phyloP scores from a whole-genome alignment of 1,284 basidiomycete genomes.

The Boletus albobrunnescens region DNA sequence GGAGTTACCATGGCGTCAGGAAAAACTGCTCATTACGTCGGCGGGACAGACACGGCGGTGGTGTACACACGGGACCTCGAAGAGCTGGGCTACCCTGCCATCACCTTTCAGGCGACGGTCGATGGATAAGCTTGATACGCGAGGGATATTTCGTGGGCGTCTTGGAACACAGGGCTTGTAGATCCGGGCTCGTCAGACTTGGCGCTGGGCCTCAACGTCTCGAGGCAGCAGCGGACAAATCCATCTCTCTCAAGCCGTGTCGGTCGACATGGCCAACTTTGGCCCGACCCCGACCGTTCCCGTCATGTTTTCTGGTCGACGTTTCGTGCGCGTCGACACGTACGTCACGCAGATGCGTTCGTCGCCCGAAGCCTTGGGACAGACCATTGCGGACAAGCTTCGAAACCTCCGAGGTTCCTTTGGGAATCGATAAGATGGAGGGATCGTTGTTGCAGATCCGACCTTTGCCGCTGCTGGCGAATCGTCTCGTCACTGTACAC shows the following conservation, averaged over 20 bases:
- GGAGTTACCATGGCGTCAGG: conserved; percentile 33
- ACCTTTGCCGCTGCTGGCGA: conserved; percentile 19
- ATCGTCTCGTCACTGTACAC: conserved; percentile 16
- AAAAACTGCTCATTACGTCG: conserved; percentile 23
- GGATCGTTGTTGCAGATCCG: conserved; percentile 24
- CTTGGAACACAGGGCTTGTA: conserved; percentile 30
- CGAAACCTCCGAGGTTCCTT: conserved; percentile 22
- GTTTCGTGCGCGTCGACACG: conserved; percentile 22
- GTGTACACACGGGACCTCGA: conserved; percentile 26
- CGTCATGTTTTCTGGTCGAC: conserved; percentile 13
- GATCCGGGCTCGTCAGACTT: conserved; percentile 30
- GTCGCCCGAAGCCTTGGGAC: conserved; percentile 19
- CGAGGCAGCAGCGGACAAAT: conserved; percentile 19
- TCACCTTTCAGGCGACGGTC: conserved; percentile 27
- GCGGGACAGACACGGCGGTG: conserved; percentile 30
- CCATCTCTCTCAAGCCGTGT: conserved; percentile 24
- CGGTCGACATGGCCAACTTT: conserved; percentile 32
- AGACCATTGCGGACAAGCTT: conserved; percentile 23
- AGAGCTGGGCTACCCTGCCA: conserved; percentile 24
- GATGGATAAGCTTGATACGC: conserved; percentile 30
- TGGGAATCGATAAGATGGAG: conserved; percentile 21
- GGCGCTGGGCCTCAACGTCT: conserved; percentile 25
- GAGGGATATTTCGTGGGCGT: conserved; percentile 25
- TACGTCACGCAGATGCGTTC: conserved; percentile 32
- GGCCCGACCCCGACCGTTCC: conserved; percentile 22